Base-by-base conservation (phyloP, 2,329 filamentous ascomycete species). In the Cryphonectria radicalis region DNA sequence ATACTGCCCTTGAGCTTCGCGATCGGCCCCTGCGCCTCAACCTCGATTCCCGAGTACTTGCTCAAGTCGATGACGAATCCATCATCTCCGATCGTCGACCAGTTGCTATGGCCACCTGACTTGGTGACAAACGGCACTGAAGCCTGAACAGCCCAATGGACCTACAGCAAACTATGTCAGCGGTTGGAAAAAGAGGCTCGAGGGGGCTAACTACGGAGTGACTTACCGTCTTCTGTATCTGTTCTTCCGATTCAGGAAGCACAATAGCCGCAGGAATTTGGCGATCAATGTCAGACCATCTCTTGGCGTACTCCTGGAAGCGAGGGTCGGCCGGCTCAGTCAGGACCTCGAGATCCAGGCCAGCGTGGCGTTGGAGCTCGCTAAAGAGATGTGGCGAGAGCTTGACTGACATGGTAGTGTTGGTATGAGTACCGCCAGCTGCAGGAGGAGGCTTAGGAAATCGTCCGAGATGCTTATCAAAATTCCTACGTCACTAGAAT, bases 1-100 rank as follows among this genome's bases (percentile, higher is more conserved):
- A 70, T 72, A 50, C 73, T 69, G 28, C 73, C 72, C 50, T 42
- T 74, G 8, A 74, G 50, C 4, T 71, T 74, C 40, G 70, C 73
- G 35, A 46, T 62, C 19, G 57, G 42, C 17, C 57, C 57, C 4
- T 5, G n/a, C 5, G 42, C 13, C 17, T 70, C 64, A 2, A 70
- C 35, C 7, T 50, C 60, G 43, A 70, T 63, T 22, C 32, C 69
- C 1, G 53, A 63, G n/a, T 70, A 67, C 42, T 70, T 63, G 35
- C 28, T 43, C 42, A 67, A 35, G 42, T 70, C 69, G 46, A 67
- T 67, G 35, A 70, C 32, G 4, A 70, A 63, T 11, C 69, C 69
- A 8, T 50, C 7, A 1, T 28, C 5, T 63, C 69, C 69, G 46
- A 70, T 67, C 7, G 63, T 67, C 25, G 63, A 70, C 69, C 69